Conservation (phyloP, 768 basidiomycete genomes). For the Russula foetens region DNA sequence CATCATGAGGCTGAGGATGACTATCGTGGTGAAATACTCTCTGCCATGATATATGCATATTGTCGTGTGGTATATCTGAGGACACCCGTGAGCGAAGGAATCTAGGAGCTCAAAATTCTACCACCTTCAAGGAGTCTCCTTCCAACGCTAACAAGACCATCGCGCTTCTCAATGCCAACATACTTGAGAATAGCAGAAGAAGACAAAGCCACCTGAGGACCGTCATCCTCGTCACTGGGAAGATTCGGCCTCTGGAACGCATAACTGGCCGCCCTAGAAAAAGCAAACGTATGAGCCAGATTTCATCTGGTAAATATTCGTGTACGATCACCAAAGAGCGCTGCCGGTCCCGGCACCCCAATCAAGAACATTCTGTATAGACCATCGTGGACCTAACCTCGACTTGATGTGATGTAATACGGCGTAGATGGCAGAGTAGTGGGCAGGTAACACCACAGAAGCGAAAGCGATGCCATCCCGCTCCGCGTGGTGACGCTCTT, state of each 20-base stretch:
- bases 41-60: constrained; percentile 43
- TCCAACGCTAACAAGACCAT: constrained; percentile 59
- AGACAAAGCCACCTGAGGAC: constrained; percentile 31
- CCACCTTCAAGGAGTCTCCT: constrained; percentile 53
- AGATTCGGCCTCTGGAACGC: constrained; percentile 45
- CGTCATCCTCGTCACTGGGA: constrained; percentile 18
- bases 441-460: constrained; percentile 75
- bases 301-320: background rate
- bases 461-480: constrained; percentile 82
- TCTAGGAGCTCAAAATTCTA: constrained; percentile 14
- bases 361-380: constrained; percentile 57
- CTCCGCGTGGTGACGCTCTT: constrained; percentile 49
- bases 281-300: background rate
- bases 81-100: constrained; percentile 11
- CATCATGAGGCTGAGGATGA: constrained; percentile 33
- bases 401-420: constrained; percentile 61
- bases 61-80: constrained; percentile 42
- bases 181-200: constrained; percentile 54
- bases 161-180: constrained; percentile 69
- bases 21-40: constrained; percentile 47
- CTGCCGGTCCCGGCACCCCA: constrained; percentile 83
- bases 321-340: constrained; percentile 58
- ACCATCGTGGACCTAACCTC: constrained; percentile 57
- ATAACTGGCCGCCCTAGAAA: constrained; percentile 54
- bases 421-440: constrained; percentile 73